Percentiles rank a stretch among this genome's conserved stretches.
These are phyloP conservation scores for Neonectria hederae DNA, from an alignment of 2,329 filamentous ascomycete genomes.

Conservation along the genomic window DNA sequence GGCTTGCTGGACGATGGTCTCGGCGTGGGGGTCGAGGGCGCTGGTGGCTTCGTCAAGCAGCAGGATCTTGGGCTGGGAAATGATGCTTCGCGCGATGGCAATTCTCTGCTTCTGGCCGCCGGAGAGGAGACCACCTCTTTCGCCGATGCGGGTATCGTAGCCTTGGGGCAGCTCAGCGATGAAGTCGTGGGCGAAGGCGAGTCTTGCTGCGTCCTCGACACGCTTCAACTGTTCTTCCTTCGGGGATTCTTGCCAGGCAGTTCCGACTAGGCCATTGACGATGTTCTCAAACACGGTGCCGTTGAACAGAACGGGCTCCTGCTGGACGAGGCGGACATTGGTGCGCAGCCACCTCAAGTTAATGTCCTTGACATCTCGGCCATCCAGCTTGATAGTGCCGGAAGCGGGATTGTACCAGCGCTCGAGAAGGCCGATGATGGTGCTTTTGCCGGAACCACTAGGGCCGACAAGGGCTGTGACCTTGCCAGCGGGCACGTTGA, in stretches of 20 bases:
- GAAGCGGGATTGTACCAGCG: slow-evolving; percentile 47
- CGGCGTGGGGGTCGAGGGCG: slow-evolving; percentile 55
- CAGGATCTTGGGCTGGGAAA: slow-evolving; percentile 59
- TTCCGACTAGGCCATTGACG: slow-evolving; percentile 55
- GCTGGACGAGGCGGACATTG: slow-evolving; percentile 47
- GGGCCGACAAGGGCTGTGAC: slow-evolving; percentile 23
- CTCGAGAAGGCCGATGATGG: slow-evolving; percentile 50
- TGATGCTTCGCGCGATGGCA: slow-evolving; percentile 60
- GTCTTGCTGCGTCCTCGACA: slow-evolving; percentile 55
- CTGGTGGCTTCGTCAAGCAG: slow-evolving; percentile 75
- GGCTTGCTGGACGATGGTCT: slow-evolving; percentile 62
- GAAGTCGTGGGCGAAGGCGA: slow-evolving; percentile 60
- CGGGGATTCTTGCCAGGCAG: slow-evolving; percentile 47
- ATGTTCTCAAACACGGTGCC: slow-evolving; percentile 57
- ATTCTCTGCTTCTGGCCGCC: slow-evolving; percentile 73
- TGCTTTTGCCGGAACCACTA: slow-evolving; percentile 50
- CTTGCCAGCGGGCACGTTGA: neutral
- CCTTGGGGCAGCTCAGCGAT: slow-evolving; percentile 55
- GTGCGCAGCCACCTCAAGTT: slow-evolving; percentile 49
- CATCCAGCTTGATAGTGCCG: slow-evolving; percentile 47
- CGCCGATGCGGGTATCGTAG: slow-evolving; percentile 65
- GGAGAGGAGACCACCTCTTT: slow-evolving; percentile 68
- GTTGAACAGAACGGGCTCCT: slow-evolving; percentile 22
- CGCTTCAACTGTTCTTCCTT: slow-evolving; percentile 52
- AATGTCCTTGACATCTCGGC: slow-evolving; percentile 39